These are phyloP conservation scores for Diaporthe australafricana DNA, from an alignment of 2,329 filamentous ascomycete species.

Conservation along the genomic window DNA sequence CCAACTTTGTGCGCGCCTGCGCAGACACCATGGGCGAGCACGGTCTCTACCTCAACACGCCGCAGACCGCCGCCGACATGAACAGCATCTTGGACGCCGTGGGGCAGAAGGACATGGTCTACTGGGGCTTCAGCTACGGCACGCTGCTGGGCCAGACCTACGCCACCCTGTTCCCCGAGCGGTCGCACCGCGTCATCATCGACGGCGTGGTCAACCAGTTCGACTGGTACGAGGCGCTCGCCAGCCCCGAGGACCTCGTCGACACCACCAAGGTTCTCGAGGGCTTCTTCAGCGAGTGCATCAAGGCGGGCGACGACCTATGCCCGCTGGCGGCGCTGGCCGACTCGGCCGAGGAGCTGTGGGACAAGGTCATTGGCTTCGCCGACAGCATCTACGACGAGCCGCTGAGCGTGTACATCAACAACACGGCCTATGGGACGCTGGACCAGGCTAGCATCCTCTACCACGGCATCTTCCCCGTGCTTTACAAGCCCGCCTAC, in stretches of 20 bases:
- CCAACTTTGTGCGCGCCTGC: constrained; percentile 55
- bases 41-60: constrained; percentile 59
- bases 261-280: constrained; percentile 56
- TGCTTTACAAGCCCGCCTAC: constrained; percentile 51
- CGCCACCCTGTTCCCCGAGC: constrained; percentile 50
- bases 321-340: constrained; percentile 55
- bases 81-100: constrained; percentile 59
- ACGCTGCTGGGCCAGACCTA: constrained; percentile 55
- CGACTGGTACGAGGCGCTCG: constrained; percentile 54
- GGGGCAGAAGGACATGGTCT: constrained; percentile 51
- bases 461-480: constrained; percentile 51
- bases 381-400: constrained; percentile 49
- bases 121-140: constrained; percentile 56
- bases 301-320: constrained; percentile 58
- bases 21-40: constrained; percentile 57
- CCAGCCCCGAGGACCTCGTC: constrained; percentile 51
- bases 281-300: constrained; percentile 59
- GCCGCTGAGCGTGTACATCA: constrained; percentile 56
- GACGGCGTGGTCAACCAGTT: constrained; percentile 50
- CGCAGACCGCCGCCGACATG: constrained; percentile 64
- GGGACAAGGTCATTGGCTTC: constrained; percentile 47
- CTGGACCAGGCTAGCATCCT: constrained; percentile 51
- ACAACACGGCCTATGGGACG: constrained; percentile 52
- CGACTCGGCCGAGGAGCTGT: constrained; percentile 49
- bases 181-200: constrained; percentile 50